Conservation (phyloP, 371 early-diverging fungal genomes). For the Vittaforma corneae region DNA sequence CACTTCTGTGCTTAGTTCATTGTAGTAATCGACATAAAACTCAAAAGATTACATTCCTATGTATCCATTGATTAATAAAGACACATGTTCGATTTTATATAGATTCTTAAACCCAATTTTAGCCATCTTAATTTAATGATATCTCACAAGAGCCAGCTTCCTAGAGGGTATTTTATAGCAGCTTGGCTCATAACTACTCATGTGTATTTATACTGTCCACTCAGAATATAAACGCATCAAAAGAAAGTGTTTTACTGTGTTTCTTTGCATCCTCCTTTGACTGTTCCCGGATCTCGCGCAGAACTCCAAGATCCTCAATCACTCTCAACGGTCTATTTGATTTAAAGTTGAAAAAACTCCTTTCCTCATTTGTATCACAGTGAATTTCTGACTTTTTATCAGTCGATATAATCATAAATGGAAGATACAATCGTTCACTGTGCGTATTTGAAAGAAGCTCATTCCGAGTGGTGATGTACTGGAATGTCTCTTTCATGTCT, state of each 20-base stretch:
- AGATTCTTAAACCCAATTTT: no score
- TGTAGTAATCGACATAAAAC: no score
- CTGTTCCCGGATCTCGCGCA: conserved; percentile 32
- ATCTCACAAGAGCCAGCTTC: no score
- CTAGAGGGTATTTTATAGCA: no score
- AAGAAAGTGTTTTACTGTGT: background rate
- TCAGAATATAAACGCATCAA: conserved; percentile 18
- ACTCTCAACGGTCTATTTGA: conserved; percentile 34
- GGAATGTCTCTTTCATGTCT: conserved; percentile 44
- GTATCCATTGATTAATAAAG: no score
- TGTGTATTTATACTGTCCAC: no score
- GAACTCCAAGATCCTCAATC: conserved; percentile 48
- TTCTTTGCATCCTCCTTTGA: background rate
- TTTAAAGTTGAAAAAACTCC: conserved; percentile 43
- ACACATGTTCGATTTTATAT: no score
- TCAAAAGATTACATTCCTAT: no score
- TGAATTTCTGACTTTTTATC: conserved; percentile 35
- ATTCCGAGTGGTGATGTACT: conserved; percentile 37
- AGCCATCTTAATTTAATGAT: no score
- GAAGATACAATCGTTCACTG: conserved; percentile 40
- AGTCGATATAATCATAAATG: conserved; percentile 48
- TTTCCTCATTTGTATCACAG: conserved; percentile 54
- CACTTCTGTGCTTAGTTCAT: no score
- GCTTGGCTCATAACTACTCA: no score
- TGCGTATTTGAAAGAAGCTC: background rate